These are phyloP conservation scores for Neckera pumila DNA, from an alignment of 225 moss, liverwort and hornwort genomes.

Conservation along the genomic window DNA sequence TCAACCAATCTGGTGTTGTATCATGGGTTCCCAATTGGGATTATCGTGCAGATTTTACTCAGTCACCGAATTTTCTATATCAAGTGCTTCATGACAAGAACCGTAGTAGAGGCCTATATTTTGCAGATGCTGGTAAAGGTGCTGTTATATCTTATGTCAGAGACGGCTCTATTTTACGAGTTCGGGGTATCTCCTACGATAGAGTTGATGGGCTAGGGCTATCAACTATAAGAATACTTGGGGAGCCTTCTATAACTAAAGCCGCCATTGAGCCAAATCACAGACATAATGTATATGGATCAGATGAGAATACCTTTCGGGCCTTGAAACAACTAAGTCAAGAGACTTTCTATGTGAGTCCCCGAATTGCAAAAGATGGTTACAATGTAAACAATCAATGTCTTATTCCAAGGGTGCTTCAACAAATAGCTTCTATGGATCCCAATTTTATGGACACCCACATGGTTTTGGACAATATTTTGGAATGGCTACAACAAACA, in stretches of 20 bases:
- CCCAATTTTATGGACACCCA: background rate
- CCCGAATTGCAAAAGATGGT: fast-evolving
- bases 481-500: background rate
- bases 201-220: background rate
- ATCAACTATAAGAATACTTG: too few relatives aligned
- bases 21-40: background rate
- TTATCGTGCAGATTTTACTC: too few relatives aligned
- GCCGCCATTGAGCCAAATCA: background rate
- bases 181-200: background rate
- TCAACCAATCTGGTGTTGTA: background rate
- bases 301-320: background rate
- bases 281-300: background rate
- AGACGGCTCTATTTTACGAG: background rate
- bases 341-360: background rate
- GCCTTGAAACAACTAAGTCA: background rate
- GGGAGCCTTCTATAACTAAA: background rate
- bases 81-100: fast-evolving
- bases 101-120: background rate
- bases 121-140: background rate
- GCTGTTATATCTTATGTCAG: background rate
- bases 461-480: too few relatives aligned
- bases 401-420: background rate
- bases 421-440: background rate
- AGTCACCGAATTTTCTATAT: background rate
- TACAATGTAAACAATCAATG: background rate